Base-by-base conservation (phyloP, 176 grass and related monocot genomes). In the Carex cristatella region DNA sequence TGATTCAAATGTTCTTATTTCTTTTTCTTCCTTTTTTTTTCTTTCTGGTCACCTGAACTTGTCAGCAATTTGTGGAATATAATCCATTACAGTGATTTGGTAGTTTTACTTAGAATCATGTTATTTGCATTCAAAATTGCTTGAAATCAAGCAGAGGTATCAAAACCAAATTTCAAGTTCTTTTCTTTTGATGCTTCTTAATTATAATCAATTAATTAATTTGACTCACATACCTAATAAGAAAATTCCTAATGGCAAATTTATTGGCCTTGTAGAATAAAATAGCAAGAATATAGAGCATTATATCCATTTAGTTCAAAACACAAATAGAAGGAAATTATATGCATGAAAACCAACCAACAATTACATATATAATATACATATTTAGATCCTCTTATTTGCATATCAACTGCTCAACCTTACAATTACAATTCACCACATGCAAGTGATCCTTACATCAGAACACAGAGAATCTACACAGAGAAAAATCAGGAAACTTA, bases 1-100 rank as follows among this genome's bases (percentile, higher is more conserved):
- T 83, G 13, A 83, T 83, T 83, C 37, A 83, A 66, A 51, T 68
- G 35, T 83, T 68, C 61, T 55, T 83, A 67, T 68, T 33, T 56
- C 12, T 72, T 44, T 42, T 10, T 38, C 5, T 70, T 42, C 13
- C 7, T 38, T 38, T 38, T 4, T 38, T 38, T 38, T 38, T 35
- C 3, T 32, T 37, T 72, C 16, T 57, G 74, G 48, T 78, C 61
- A 56, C 55, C 46, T 78, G 56, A 23, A 78, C 27, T 55, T 78
- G 74, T 78, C 74, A 78, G 74, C 23, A 56, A 78, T 56, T 33
- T 75, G 69, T 72, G 30, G 5, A 12, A 31, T 77, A 15, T 15
- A 77, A 78, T 55, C 23, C 2, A 32, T 57, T 56, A 57, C 28
- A 78, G 14, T 32, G 68, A 44, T 40, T 70, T 70, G 68, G 68